Base-by-base conservation (phyloP, 805 yeast genomes). In the Hanseniaspora singularis region DNA sequence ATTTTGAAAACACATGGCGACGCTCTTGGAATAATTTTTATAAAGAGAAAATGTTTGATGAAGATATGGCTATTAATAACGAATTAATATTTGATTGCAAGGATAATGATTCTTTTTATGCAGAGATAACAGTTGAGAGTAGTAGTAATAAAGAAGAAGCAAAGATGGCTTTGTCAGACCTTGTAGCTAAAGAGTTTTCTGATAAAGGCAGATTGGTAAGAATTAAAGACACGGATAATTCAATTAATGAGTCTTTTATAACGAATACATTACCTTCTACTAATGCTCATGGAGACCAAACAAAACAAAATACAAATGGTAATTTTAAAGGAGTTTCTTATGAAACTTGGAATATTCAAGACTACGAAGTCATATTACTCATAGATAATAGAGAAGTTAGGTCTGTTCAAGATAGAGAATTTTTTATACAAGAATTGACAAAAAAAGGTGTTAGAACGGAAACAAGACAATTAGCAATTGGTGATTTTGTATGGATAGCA, bases 401-500 rank as follows among this genome's bases (percentile, higher is more conserved):
- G 53, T 77, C 89, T 0, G 66, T 66, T 50, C 62, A 62, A 26
- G 86, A 88, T 36, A 68, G 96, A 12, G 80, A 76, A 47, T 86
- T 74, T 59, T 87, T 92, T 56, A 63, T 68, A 1, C 69, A 66
- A 2, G 73, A 79, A 33, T 64, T 89, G 15, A 57, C 56, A 0
- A 61, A 66, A 16, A 57, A 66, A 9, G 79, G 77, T 0, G 66
- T 81, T 1, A 60, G 64, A 3, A 66, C 74, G 42, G 79, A 74
- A 18, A 73, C 71, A 1, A 61, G 74, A 40, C 66, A 83, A 1
- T 66, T 92, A 24, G 65, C 92, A 0, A 74, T 88, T 2, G 97
- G 98, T 5, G 99, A 92, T 64, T 80, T 81, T 1, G 52, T 81
- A 9, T 92, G 97, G 98, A 69, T 87, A 2, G 98, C 96, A 0